These are phyloP conservation scores for Myxozyma mucilagina DNA, from an alignment of 805 yeast species.

Conservation along the genomic window DNA sequence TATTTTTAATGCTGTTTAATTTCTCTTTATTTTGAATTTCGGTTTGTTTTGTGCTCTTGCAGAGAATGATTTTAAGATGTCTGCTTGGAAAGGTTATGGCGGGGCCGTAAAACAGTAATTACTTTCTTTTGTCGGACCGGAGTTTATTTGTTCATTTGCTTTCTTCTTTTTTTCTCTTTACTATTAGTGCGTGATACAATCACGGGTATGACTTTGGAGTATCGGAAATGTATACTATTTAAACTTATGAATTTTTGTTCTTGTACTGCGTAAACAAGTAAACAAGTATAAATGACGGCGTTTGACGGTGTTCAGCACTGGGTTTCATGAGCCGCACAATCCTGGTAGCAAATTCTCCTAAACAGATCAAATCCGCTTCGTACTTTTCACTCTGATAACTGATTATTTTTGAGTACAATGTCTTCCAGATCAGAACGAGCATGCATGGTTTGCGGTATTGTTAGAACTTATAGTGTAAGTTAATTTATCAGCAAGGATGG, in stretches of 20 bases:
- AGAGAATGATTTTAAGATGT: not conserved
- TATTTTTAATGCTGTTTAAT: not conserved
- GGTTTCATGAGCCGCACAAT: not conserved
- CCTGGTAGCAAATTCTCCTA: not conserved
- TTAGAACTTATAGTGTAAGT: constrained; percentile 70
- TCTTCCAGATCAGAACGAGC: constrained; percentile 72
- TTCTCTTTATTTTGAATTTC: not conserved
- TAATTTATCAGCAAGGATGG: not conserved
- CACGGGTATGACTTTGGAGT: constrained; percentile 1
- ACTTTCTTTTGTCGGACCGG: not conserved
- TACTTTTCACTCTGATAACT: too few species aligned
- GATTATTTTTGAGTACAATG: not conserved
- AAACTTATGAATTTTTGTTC: not conserved
- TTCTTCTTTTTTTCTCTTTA: not conserved
- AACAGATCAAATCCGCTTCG: not conserved
- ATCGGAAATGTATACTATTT: not conserved
- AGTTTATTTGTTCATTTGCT: not conserved
- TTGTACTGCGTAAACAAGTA: not conserved
- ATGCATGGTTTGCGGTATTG: constrained; percentile 94
- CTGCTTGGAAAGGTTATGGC: not conserved
- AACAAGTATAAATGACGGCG: too few species aligned
- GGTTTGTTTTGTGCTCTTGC: not conserved
- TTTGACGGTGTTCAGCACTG: not conserved
- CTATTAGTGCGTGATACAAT: not conserved
- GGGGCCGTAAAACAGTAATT: not conserved